phyloP scores from a whole-genome alignment of 2,329 filamentous ascomycete genomes.

The Cercospora sesami region DNA sequence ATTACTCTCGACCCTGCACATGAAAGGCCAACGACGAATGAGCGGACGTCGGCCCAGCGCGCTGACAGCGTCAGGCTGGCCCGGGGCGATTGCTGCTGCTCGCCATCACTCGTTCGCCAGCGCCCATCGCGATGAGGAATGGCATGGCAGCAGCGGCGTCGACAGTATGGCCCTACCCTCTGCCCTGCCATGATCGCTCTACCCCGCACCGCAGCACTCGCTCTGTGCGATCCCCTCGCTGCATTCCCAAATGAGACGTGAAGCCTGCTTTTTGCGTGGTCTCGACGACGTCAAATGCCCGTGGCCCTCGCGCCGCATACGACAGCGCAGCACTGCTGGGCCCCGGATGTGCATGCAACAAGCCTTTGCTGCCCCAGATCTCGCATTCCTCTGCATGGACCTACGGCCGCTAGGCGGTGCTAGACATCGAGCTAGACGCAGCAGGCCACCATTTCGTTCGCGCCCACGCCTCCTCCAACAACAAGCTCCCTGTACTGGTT shows the following conservation, averaged over 20 bases:
- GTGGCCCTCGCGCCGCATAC: conserved; percentile 26
- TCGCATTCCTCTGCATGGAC: conserved; percentile 15
- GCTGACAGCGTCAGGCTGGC: conserved; percentile 15
- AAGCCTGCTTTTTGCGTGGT: conserved; percentile 25
- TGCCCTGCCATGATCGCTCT: neutral
- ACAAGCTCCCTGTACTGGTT: conserved; percentile 26
- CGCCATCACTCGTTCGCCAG: conserved; percentile 5
- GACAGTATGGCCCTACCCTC: neutral
- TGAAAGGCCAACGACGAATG: conserved; percentile 14
- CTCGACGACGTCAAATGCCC: conserved; percentile 26
- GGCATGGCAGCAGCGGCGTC: neutral
- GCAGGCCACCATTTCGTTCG: conserved; percentile 24
- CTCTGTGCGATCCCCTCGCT: conserved; percentile 20
- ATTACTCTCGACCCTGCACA: conserved; percentile 17
- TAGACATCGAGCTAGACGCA: conserved; percentile 14
- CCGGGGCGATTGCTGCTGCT: conserved; percentile 5
- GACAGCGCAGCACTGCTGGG: conserved; percentile 19
- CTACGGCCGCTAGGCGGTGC: conserved; percentile 7
- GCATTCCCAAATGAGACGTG: conserved; percentile 14
- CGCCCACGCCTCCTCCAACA: conserved; percentile 21
- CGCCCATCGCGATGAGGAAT: conserved; percentile 7
- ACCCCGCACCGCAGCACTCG: conserved; percentile 17
- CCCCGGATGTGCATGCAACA: conserved; percentile 9
- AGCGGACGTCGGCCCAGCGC: conserved; percentile 11
- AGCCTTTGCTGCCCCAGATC: conserved; percentile 8